phyloP scores from a whole-genome alignment of 192 early-diverging fungal species.

The Coemansia sp. region DNA sequence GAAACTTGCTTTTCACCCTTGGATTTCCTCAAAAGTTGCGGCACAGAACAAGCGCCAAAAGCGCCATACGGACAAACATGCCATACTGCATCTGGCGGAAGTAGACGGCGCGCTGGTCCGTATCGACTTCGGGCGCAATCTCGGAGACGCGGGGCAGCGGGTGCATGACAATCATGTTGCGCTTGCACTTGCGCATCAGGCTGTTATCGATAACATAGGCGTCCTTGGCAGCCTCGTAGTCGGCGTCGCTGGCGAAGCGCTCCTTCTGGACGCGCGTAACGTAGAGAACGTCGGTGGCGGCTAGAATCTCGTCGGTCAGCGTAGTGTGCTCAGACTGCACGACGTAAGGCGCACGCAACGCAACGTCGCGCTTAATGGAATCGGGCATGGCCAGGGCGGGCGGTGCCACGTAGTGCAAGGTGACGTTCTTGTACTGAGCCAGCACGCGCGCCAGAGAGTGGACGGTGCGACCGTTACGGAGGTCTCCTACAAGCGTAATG shows the following conservation, averaged over 20 bases:
- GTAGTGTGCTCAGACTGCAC: slow-evolving; percentile 68
- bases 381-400: slow-evolving; percentile 81
- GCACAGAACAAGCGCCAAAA: slow-evolving; percentile 82
- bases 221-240: slow-evolving; percentile 81
- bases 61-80: slow-evolving; percentile 97
- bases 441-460: slow-evolving; percentile 92
- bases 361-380: slow-evolving; percentile 73
- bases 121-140: slow-evolving; percentile 97
- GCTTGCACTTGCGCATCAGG: slow-evolving; percentile 83
- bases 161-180: slow-evolving; percentile 99
- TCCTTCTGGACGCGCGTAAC: slow-evolving; percentile 97
- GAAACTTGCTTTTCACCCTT: background rate
- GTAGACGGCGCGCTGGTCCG: slow-evolving; percentile 96
- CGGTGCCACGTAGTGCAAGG: slow-evolving; percentile 91
- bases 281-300: slow-evolving; percentile 91
- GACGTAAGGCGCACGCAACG: slow-evolving; percentile 59
- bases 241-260: slow-evolving; percentile 73
- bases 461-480: slow-evolving; percentile 97
- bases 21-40: slow-evolving; percentile 28
- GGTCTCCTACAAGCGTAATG: slow-evolving; percentile 93
- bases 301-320: slow-evolving; percentile 80
- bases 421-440: slow-evolving; percentile 85
- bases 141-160: slow-evolving; percentile 93
- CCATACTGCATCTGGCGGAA: slow-evolving; percentile 99
- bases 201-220: slow-evolving; percentile 87